These are phyloP conservation scores for Fraxinus americana DNA, from an alignment of 257 asterid genomes.

Conservation along the genomic window DNA sequence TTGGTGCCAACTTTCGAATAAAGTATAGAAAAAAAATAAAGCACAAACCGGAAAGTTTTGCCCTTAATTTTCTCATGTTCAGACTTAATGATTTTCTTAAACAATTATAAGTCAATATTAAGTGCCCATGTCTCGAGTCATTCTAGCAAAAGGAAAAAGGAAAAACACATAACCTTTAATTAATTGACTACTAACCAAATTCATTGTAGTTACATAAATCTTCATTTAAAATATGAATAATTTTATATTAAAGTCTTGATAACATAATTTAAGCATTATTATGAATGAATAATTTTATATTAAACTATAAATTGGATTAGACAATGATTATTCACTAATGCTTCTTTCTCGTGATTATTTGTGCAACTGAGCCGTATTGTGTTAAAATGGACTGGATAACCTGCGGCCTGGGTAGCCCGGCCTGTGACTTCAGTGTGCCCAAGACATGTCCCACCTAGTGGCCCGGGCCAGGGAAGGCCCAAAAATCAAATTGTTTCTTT, in stretches of 20 bases:
- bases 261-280: neutral
- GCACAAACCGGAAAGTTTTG: neutral
- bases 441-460: neutral
- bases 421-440: neutral
- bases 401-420: neutral
- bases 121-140: neutral
- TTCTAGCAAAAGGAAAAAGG: neutral
- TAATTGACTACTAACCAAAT: neutral
- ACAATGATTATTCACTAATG: too few relatives aligned
- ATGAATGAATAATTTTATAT: neutral
- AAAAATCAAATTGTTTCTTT: fast-evolving
- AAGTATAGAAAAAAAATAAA: too few relatives aligned
- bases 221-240: neutral
- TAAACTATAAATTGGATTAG: neutral
- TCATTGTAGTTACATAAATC: neutral
- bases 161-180: neutral
- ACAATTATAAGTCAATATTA: neutral
- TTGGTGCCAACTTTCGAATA: neutral
- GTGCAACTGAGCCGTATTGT: neutral
- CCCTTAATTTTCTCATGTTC: neutral
- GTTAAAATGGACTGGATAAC: neutral
- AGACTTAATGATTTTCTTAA: neutral
- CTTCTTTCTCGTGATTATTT: too few relatives aligned
- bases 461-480: neutral
- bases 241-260: neutral